Evolutionary conservation across 2,329 filamentous ascomycete genomes (phyloP).

Genomic region (Herpotrichia juniperi): DNA sequence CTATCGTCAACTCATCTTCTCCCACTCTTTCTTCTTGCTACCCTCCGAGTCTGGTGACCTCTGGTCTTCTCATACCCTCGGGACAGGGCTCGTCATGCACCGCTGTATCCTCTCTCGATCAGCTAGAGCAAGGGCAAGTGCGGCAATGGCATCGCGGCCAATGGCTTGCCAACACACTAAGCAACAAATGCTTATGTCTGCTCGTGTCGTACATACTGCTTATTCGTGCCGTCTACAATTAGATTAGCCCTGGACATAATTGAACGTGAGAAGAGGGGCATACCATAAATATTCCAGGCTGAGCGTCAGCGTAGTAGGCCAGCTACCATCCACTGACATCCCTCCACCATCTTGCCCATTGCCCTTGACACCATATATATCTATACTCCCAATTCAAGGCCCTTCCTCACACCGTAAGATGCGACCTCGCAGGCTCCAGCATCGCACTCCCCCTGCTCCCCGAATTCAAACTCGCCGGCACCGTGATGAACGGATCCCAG

Average conservation of each 20-base stretch:
- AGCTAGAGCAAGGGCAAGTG: not conserved
- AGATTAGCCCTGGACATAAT: not conserved
- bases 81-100: not conserved
- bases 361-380: not conserved
- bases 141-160: not conserved
- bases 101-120: not conserved
- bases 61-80: not conserved
- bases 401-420: conserved; percentile 21
- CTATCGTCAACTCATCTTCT: not conserved
- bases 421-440: conserved; percentile 18
- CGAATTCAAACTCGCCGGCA: conserved; percentile 35
- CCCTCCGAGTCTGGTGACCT: not conserved
- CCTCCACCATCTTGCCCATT: not conserved
- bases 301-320: conserved; percentile 24
- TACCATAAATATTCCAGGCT: not conserved
- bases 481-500: conserved; percentile 44
- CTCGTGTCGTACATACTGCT: not conserved
- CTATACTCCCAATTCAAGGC: not conserved
- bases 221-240: not conserved
- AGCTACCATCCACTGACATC: conserved; percentile 21
- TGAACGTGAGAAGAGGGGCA: not conserved
- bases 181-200: not conserved
- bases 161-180: not conserved
- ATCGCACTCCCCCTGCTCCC: conserved; percentile 25
- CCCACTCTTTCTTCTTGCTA: not conserved